Evolutionary conservation across 1,284 basidiomycete species (phyloP).

Genomic region (Trametes versicolor): DNA sequence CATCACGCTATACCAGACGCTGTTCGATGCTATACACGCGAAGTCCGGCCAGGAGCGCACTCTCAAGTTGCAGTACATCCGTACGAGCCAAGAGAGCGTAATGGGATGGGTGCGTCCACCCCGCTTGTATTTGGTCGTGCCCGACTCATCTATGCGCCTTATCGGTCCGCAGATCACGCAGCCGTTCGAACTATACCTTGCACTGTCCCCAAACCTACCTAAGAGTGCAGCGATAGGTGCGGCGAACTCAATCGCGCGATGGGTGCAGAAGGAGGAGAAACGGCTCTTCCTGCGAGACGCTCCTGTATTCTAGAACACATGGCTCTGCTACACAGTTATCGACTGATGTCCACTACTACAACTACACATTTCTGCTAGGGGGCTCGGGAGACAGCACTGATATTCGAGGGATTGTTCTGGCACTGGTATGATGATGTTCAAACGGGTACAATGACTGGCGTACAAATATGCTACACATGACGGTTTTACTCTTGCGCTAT

Average conservation of each 20-base stretch:
- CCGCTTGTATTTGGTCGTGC: background rate
- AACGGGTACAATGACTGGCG: slow-evolving; percentile 17
- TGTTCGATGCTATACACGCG: slow-evolving; percentile 88
- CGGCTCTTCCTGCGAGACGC: slow-evolving; percentile 88
- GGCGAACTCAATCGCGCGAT: slow-evolving; percentile 89
- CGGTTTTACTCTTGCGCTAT: slow-evolving; percentile 34
- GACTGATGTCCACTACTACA: too few species aligned
- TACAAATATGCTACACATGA: slow-evolving; percentile 36
- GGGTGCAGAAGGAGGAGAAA: slow-evolving; percentile 90
- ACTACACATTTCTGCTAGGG: background rate
- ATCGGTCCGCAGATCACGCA: slow-evolving; percentile 78
- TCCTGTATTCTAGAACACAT: slow-evolving; percentile 78
- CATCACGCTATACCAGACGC: slow-evolving; percentile 83
- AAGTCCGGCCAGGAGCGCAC: slow-evolving; percentile 81
- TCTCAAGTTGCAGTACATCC: slow-evolving; percentile 86
- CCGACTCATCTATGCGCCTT: slow-evolving; percentile 7
- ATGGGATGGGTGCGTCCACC: slow-evolving; percentile 82
- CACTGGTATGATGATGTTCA: background rate
- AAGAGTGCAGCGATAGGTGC: slow-evolving; percentile 88
- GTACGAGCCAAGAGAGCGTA: slow-evolving; percentile 86
- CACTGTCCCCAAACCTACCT: slow-evolving; percentile 83
- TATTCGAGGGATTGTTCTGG: background rate
- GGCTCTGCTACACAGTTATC: background rate
- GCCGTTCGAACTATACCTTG: slow-evolving; percentile 91
- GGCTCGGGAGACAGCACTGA: background rate